Evolutionary conservation across 805 yeast genomes (phyloP), one percentile per base, ranked within the genome.

Genomic region (Myxozyma sirexii): DNA sequence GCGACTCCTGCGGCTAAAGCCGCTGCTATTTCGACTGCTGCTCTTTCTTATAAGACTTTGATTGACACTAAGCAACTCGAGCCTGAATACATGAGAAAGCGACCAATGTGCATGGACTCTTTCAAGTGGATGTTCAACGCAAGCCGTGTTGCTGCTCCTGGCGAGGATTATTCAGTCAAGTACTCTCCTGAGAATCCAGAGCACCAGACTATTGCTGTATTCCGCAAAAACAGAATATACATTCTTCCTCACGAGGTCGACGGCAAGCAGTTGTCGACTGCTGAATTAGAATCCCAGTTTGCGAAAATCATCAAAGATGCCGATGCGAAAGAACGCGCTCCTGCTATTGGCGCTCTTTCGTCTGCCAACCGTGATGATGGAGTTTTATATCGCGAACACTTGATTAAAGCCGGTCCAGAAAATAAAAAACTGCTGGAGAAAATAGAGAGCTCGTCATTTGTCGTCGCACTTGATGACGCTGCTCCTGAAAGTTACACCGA

Each of bases 31-130:
- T 79, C 87, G 41, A 79, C 82, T 51, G 84, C 88, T 59, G 84
- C 88, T 21, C 77, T 88, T 38, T 80, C 84, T 64, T 93, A 90
- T 73, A 81, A 84, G 78, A 80, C 80, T 60, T 71, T 80, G 51
- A 80, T 90, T 57, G 93, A 87, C 71, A 76, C 76, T 62, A 92
- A 89, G 74, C 77, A 87, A 15, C 79, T 93, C 67, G 90, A 86
- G 57, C 89, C 97, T 3, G 98, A 93, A 74, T 74, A 77, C 58
- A 77, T 90, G 71, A 88, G 84, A 75, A 86, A 84, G 54, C 79
- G 79, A 65, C 96, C 97, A n/a, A 87, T 84, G 71, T 93, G 97
- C 76, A 93, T 93, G 98, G 91, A 90, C 74, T 86, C 96, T 35
- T 92, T 90, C 82, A 83, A 83, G 70, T 83, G 84, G 77, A 87